These are phyloP conservation scores for Betula pendula DNA, from an alignment of 306 rosid genomes.

Conservation along the genomic window DNA sequence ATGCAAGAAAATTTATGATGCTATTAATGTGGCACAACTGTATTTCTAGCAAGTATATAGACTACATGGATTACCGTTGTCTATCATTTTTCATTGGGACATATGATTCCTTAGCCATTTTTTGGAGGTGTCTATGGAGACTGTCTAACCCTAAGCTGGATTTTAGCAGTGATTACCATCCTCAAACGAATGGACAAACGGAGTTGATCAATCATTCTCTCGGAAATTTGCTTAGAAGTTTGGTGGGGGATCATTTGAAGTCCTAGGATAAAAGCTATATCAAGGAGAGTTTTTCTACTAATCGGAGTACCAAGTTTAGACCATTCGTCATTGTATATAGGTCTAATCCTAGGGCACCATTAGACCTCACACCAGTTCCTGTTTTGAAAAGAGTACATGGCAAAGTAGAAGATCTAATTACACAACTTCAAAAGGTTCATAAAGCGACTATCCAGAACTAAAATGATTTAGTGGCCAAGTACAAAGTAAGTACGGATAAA, in stretches of 20 bases:
- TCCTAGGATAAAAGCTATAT: background rate
- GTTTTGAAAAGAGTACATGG: no score
- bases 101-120: background rate
- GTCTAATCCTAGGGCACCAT: no score
- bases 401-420: no score
- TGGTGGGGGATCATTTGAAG: background rate
- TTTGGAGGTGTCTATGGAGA: background rate
- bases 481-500: background rate
- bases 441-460: no score
- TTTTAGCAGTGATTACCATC: background rate
- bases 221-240: background rate
- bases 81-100: background rate
- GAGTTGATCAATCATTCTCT: conserved; percentile 1
- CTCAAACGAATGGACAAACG: background rate
- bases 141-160: no score
- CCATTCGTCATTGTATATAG: no score
- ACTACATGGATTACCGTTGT: background rate
- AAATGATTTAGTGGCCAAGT: no score
- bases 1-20: no score
- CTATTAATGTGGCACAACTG: background rate
- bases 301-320: no score
- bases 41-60: background rate
- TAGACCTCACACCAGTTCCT: no score
- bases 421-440: no score
- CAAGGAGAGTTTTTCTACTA: no score